Evolutionary conservation across 805 yeast genomes (phyloP).

Genomic region (Henningerozyma blattae): DNA sequence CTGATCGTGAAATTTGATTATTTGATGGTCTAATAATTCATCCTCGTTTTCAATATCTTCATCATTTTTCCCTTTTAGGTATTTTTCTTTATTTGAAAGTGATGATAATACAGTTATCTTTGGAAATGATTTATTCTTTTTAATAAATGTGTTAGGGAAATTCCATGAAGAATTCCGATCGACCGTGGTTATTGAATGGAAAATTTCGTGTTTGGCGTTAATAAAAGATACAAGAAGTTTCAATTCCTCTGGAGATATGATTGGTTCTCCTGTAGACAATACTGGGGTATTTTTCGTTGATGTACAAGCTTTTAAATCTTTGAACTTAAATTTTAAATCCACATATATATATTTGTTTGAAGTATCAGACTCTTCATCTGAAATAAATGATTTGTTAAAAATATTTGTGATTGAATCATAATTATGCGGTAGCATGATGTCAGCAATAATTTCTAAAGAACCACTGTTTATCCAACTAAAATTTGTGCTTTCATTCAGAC

Average conservation of each 20-base stretch:
- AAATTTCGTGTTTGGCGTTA: constrained; percentile 4
- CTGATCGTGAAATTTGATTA: constrained; percentile 27
- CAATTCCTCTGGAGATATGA: constrained; percentile 46
- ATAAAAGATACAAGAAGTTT: constrained; percentile 44
- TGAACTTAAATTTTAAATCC: constrained; percentile 53
- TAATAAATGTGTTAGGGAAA: constrained; percentile 19
- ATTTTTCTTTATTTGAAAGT: constrained; percentile 1
- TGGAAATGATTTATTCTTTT: constrained; percentile 19
- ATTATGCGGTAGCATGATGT: constrained; percentile 55
- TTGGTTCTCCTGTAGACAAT: constrained; percentile 42
- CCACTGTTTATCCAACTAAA: constrained; percentile 69
- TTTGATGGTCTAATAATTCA: constrained; percentile 8
- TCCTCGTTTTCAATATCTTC: constrained; percentile 6
- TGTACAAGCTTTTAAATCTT: constrained; percentile 45
- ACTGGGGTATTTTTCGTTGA: constrained; percentile 37
- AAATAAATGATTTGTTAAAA: too few relatives aligned
- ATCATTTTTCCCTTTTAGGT: constrained; percentile 2
- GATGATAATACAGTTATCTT: constrained; percentile 17
- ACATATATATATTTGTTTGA: constrained; percentile 46
- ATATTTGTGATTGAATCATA: constrained; percentile 15
- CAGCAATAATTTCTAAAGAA: constrained; percentile 56
- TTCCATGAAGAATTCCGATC: constrained; percentile 17
- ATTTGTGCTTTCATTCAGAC: constrained; percentile 26
- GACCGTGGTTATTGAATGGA: constrained; percentile 1
- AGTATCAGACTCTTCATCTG: constrained; percentile 6